A percentile compares a stretch with the other conserved stretches of the same genome.
phyloP scores from a whole-genome alignment of 2,329 filamentous ascomycete species.

The Fusarium nematophilum region DNA sequence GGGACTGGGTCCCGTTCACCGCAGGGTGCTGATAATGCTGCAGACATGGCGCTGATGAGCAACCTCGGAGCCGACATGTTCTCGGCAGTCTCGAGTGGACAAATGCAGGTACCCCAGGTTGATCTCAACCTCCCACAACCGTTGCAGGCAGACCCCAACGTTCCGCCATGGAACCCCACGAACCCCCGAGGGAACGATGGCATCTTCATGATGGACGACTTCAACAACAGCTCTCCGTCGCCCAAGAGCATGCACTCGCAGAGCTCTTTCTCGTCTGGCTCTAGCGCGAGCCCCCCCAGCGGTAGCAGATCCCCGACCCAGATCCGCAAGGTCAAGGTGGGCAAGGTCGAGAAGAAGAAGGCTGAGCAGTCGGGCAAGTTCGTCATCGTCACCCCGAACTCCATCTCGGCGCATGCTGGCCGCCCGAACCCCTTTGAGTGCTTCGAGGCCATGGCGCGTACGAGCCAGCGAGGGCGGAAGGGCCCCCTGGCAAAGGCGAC shows the following conservation, averaged over 20 bases:
- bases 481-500: constrained; percentile 65
- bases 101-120: constrained; percentile 43
- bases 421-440: constrained; percentile 65
- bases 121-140: constrained; percentile 54
- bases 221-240: constrained; percentile 51
- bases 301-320: constrained; percentile 46
- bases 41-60: constrained; percentile 48
- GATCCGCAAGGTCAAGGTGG: constrained; percentile 57
- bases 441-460: constrained; percentile 61
- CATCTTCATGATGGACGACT: constrained; percentile 54
- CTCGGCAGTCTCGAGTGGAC: constrained; percentile 30
- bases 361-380: constrained; percentile 58
- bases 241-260: constrained; percentile 45
- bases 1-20: constrained; percentile 11
- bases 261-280: constrained; percentile 46
- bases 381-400: constrained; percentile 65
- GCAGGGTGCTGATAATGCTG: constrained; percentile 35
- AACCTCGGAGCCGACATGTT: constrained; percentile 49
- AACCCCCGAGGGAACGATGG: constrained; percentile 46
- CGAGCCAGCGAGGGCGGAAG: constrained; percentile 66
- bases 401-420: constrained; percentile 63
- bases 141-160: constrained; percentile 51
- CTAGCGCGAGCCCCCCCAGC: constrained; percentile 34
- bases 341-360: constrained; percentile 61
- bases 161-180: constrained; percentile 57